Evolutionary conservation across 176 grass and related monocot genomes (phyloP), one percentile per base, ranked within the genome.

Genomic region (Ensete glaucum): DNA sequence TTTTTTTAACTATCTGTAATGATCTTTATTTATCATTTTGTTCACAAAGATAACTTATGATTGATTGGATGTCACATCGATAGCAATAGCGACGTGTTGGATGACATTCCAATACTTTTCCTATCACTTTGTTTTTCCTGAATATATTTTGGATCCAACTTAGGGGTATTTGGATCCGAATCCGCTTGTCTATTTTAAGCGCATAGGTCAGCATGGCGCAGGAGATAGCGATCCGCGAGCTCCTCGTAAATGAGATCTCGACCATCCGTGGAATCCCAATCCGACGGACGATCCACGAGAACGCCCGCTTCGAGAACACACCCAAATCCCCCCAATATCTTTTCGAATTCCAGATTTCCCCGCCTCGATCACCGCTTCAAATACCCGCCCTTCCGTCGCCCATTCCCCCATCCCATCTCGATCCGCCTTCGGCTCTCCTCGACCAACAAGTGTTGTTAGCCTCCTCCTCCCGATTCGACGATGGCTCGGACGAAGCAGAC

Each of bases 401-500:
- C 1, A 67, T n/a, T 3, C 11, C 52, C n/a, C 21, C 29, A 22
- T 20, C 22, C 13, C 60, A 13, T 19, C 13, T 21, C 69, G 9
- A 77, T 6, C 4, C 12, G 22, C 11, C 62, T 26, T 27, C 67
- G 24, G 76, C 55, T n/a, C 51, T 22, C 15, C 73, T 20, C 34
- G 15, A 14, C 13, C 50, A 0, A 8, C 51, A 63, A 9, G 5
- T 43, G 3, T 43, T 6, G 34, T 6, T 6, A 43, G 34, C 15
- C 12, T 11, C 64, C 57, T 19, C 43, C 54, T 10, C 53, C 62
- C 17, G 3, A 4, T n/a, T 7, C 14, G 9, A 1, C 53, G 14
- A 91, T 96, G 92, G 92, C 92, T 26, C 75, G 88, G 29, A 96
- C 86, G 10, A 96, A 96, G 86, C 92, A 96, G 85, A 96, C 92